Percentiles rank a stretch among this genome's conserved stretches.
These are phyloP conservation scores for Ministeria vibrans DNA, from an alignment of 78 protist species.

Conservation along the genomic window DNA sequence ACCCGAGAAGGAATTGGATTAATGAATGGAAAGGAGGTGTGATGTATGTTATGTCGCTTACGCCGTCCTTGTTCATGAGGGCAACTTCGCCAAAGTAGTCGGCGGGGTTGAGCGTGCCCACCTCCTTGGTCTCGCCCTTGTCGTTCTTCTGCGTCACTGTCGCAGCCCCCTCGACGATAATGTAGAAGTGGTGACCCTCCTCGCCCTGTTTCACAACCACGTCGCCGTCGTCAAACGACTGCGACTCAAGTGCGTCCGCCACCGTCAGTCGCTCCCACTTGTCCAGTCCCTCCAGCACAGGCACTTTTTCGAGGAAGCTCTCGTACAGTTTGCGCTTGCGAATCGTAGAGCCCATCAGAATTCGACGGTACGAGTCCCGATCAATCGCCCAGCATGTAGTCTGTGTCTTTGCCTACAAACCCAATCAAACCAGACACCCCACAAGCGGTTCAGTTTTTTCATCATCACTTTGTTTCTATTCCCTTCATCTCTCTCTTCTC, in stretches of 20 bases:
- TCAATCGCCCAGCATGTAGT: conserved; percentile 33
- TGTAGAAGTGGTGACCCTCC: conserved; percentile 62
- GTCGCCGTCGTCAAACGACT: conserved; percentile 41
- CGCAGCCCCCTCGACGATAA: conserved; percentile 54
- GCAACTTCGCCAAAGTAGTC: conserved; percentile 85
- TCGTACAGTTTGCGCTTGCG: conserved; percentile 73
- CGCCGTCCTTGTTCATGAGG: conserved; percentile 41
- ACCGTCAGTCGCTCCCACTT: conserved; percentile 57
- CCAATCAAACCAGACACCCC: too few relatives aligned
- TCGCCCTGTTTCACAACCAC: conserved; percentile 64
- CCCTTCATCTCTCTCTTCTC: too few relatives aligned
- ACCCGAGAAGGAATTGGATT: too few relatives aligned
- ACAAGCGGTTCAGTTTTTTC: too few relatives aligned
- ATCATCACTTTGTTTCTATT: too few relatives aligned
- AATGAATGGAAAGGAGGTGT: too few relatives aligned
- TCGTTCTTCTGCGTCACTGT: conserved; percentile 8
- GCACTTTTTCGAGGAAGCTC: conserved; percentile 55
- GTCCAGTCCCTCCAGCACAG: conserved; percentile 20
- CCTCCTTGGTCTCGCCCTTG: conserved; percentile 13
- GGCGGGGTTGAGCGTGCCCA: conserved; percentile 36
- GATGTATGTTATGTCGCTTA: too few relatives aligned
- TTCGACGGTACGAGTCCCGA: conserved; percentile 53
- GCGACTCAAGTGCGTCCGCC: conserved; percentile 68
- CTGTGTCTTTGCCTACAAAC: conserved; percentile 21
- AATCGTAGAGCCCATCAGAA: conserved; percentile 67